Evolutionary conservation across 306 rosid genomes (phyloP).

Genomic region (Prunus fruticosa): DNA sequence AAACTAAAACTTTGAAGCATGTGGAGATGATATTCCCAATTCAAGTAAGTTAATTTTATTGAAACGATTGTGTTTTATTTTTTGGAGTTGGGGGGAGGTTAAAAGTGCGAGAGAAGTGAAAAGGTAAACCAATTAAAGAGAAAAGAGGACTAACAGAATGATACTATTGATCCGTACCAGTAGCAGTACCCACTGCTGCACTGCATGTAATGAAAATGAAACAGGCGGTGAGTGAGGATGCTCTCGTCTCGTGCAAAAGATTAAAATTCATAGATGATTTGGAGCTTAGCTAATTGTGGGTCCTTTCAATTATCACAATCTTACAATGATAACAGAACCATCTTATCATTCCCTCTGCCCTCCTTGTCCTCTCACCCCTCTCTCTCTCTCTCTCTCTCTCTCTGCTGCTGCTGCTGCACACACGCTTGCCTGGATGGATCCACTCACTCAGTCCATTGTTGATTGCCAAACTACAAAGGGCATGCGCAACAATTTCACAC

Average conservation of each 20-base stretch:
- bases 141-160: not conserved
- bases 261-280: not conserved
- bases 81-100: rapidly evolving
- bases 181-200: not conserved
- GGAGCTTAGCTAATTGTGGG: slow-evolving; percentile 8
- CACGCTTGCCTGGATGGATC: slow-evolving; percentile 48
- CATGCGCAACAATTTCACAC: too few relatives aligned
- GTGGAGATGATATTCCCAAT: too few relatives aligned
- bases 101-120: not conserved
- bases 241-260: not conserved
- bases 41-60: too few relatives aligned
- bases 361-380: slow-evolving; percentile 6
- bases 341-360: slow-evolving; percentile 36
- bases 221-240: not conserved
- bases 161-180: not conserved
- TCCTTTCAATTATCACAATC: slow-evolving; percentile 19
- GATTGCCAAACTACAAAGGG: not conserved
- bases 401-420: slow-evolving; percentile 24
- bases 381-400: slow-evolving; percentile 10
- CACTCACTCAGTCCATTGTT: not conserved
- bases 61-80: too few relatives aligned
- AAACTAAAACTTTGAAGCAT: too few relatives aligned
- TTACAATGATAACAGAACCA: slow-evolving; percentile 33
- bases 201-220: not conserved
- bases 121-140: not conserved